Percentiles rank a stretch among this genome's conserved stretches.
phyloP scores from a whole-genome alignment of 371 early-diverging fungal genomes.

The Haplosporangium sp. region DNA sequence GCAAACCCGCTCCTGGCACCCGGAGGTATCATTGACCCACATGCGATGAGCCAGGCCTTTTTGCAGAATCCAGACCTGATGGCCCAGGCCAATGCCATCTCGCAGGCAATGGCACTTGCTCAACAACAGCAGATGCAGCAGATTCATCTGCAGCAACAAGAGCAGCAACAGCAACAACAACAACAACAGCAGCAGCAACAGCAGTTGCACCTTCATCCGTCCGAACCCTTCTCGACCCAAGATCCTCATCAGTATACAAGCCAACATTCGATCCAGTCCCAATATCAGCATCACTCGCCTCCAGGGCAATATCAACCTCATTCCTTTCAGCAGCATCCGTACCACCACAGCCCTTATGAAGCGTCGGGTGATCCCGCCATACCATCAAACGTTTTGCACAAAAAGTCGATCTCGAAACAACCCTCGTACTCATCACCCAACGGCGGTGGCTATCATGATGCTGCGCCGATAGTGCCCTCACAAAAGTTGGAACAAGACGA shows the following conservation, averaged over 20 bases:
- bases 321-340: constrained; percentile 17
- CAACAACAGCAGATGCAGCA: constrained; percentile 42
- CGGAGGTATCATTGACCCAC: constrained; percentile 42
- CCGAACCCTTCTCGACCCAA: background rate
- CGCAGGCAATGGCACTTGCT: constrained; percentile 53
- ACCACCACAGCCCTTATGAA: constrained; percentile 3
- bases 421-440: constrained; percentile 27
- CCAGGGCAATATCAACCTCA: constrained; percentile 15
- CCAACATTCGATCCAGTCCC: constrained; percentile 2
- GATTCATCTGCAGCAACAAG: background rate
- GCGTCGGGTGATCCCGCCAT: background rate
- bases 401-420: constrained; percentile 13
- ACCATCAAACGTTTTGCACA: background rate
- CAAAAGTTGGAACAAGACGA: constrained; percentile 1
- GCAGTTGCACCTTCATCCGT: constrained; percentile 5
- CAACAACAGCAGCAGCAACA: constrained; percentile 19
- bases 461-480: no score
- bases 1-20: constrained; percentile 43
- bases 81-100: constrained; percentile 53
- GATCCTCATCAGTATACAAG: background rate
- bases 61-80: constrained; percentile 48
- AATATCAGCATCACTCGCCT: constrained; percentile 21
- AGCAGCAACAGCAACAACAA: constrained; percentile 24
- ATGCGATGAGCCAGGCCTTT: constrained; percentile 53
- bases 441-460: background rate